Conservation (phyloP, 2,329 filamentous ascomycete species). For the Talaromyces sp. region DNA sequence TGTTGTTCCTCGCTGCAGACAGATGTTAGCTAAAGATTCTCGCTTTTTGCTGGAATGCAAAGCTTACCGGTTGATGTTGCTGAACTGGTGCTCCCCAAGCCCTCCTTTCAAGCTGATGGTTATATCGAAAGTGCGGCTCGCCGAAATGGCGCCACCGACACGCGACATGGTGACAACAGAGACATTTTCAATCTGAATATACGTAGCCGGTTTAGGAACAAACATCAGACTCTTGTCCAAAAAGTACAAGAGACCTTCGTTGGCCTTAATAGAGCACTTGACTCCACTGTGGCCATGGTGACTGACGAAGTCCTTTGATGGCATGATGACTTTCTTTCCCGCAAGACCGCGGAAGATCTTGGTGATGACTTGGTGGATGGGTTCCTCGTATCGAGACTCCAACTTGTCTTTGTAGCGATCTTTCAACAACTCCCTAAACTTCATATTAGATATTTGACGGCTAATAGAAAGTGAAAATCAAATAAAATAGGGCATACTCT, state of each 20-base stretch:
- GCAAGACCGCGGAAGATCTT: conserved; percentile 93
- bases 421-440: conserved; percentile 62
- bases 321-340: conserved; percentile 90
- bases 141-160: conserved; percentile 87
- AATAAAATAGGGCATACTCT: conserved; percentile 44
- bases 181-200: conserved; percentile 92
- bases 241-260: conserved; percentile 95
- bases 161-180: conserved; percentile 90
- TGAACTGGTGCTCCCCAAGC: conserved; percentile 88
- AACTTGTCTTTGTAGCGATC: conserved; percentile 86
- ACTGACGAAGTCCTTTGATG: conserved; percentile 84
- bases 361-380: conserved; percentile 86
- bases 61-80: conserved; percentile 84
- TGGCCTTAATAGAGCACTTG: conserved; percentile 99
- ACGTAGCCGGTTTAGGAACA: conserved; percentile 95
- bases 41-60: not conserved
- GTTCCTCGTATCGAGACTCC: conserved; percentile 83
- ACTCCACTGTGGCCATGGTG: conserved; percentile 93
- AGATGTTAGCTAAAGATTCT: not conserved
- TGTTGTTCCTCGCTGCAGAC: conserved; percentile 72
- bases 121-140: conserved; percentile 94
- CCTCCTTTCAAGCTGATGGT: conserved; percentile 85
- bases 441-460: conserved; percentile 1
- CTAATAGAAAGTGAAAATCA: not conserved
- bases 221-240: conserved; percentile 99